These are phyloP conservation scores for Capronia epimyces DNA, from an alignment of 2,329 filamentous ascomycete species.

Conservation along the genomic window DNA sequence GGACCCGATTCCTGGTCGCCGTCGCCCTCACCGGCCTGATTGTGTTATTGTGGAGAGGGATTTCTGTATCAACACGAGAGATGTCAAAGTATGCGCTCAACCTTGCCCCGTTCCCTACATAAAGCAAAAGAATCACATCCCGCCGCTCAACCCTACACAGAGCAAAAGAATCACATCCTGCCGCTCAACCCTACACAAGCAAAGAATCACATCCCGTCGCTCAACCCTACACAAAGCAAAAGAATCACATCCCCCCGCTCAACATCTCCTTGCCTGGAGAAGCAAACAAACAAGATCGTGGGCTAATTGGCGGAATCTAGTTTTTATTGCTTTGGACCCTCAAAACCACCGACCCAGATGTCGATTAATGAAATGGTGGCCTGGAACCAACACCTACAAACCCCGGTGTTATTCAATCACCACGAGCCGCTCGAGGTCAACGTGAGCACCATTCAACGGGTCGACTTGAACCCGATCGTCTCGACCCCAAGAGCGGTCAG, in stretches of 20 bases:
- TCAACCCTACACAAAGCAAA: too few species aligned
- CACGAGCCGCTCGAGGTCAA: constrained; percentile 84
- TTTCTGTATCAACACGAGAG: constrained; percentile 72
- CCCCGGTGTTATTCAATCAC: constrained; percentile 93
- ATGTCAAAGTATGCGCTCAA: constrained; percentile 69
- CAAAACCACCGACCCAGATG: constrained; percentile 96
- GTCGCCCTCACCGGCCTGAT: constrained; percentile 65
- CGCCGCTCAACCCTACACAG: too few species aligned
- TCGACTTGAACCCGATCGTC: constrained; percentile 78
- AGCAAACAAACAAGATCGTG: neutral
- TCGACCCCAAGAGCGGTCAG: constrained; percentile 71
- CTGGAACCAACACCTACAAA: constrained; percentile 84
- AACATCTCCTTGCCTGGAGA: neutral
- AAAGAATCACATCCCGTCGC: too few species aligned
- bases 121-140: neutral
- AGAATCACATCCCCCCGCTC: neutral
- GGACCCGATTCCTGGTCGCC: constrained; percentile 70
- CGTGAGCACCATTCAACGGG: constrained; percentile 66
- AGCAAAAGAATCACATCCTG: too few species aligned
- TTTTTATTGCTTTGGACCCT: constrained; percentile 95
- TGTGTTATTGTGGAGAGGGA: constrained; percentile 80
- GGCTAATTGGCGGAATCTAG: constrained; percentile 44
- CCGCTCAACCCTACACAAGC: too few species aligned
- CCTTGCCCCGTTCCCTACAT: neutral
- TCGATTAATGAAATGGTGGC: constrained; percentile 80